A percentile compares a stretch with the other conserved stretches of the same genome.
Evolutionary conservation across 2,329 filamentous ascomycete genomes (phyloP).

Genomic region (Elsinoe batatas): DNA sequence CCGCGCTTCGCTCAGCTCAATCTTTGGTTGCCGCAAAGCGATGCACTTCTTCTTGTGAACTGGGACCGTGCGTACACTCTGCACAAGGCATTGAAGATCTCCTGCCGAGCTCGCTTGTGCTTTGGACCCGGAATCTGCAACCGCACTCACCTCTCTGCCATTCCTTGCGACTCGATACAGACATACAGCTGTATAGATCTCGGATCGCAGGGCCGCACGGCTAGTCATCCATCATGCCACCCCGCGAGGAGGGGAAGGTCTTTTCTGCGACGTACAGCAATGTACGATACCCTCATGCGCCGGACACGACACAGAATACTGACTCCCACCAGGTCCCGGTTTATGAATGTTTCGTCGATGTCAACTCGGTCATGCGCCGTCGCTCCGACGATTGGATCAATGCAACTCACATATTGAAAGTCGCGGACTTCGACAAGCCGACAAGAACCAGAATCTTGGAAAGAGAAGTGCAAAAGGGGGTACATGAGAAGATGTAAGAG

Average conservation of each 20-base stretch:
- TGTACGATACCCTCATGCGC: constrained; percentile 28
- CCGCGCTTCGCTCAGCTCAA: constrained; percentile 2
- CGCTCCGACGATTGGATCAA: constrained; percentile 96
- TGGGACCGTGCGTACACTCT: constrained; percentile 10
- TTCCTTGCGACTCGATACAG: too few relatives aligned
- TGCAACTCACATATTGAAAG: constrained; percentile 97
- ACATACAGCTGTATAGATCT: neutral
- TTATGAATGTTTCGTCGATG: constrained; percentile 81
- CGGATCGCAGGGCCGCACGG: neutral
- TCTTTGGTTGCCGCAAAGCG: constrained; percentile 5
- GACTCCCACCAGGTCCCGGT: constrained; percentile 64
- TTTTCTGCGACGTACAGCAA: constrained; percentile 59
- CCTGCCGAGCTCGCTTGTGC: constrained; percentile 1
- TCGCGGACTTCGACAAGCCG: constrained; percentile 94
- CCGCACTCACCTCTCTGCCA: neutral
- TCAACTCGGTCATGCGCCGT: constrained; percentile 92
- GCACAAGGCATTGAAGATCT: constrained; percentile 5
- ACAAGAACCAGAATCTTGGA: constrained; percentile 90
- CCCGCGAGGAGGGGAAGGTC: constrained; percentile 35
- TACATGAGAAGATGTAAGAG: constrained; percentile 91
- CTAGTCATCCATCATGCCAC: constrained; percentile 12
- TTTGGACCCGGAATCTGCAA: neutral
- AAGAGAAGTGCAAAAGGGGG: constrained; percentile 90
- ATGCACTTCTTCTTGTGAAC: neutral
- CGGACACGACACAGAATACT: neutral